Evolutionary conservation across 768 basidiomycete species (phyloP).

Genomic region (Neoboletus magnificus): DNA sequence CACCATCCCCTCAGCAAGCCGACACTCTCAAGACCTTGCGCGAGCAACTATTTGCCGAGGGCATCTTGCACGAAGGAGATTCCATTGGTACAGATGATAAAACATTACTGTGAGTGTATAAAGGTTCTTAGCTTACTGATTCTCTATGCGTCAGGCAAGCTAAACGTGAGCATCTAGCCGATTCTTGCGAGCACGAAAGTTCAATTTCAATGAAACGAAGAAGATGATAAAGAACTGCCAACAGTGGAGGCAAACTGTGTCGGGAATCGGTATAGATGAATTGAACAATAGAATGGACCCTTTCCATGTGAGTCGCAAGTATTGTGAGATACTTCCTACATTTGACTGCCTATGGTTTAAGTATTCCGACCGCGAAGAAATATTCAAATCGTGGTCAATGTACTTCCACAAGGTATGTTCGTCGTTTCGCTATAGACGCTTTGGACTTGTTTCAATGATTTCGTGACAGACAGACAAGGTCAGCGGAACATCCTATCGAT

Average conservation of each 20-base stretch:
- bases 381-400: slow-evolving; percentile 77
- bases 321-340: neutral
- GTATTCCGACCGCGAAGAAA: slow-evolving; percentile 67
- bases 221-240: slow-evolving; percentile 66
- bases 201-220: slow-evolving; percentile 54
- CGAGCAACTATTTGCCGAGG: slow-evolving; percentile 48
- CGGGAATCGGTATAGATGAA: slow-evolving; percentile 63
- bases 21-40: slow-evolving; percentile 51
- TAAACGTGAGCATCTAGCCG: slow-evolving; percentile 41
- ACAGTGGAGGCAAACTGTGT: slow-evolving; percentile 63
- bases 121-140: neutral
- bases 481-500: slow-evolving; percentile 2
- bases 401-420: slow-evolving; percentile 67
- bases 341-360: slow-evolving; percentile 24
- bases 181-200: slow-evolving; percentile 74
- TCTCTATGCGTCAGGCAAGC: neutral
- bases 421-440: neutral
- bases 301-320: slow-evolving; percentile 53
- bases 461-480: slow-evolving; percentile 64
- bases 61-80: slow-evolving; percentile 56
- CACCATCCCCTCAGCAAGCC: slow-evolving; percentile 25
- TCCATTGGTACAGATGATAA: slow-evolving; percentile 58
- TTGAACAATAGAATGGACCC: slow-evolving; percentile 62
- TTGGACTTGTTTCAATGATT: neutral
- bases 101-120: slow-evolving; percentile 53